These are phyloP conservation scores for Acacia acuminata DNA, from an alignment of 306 rosid species.

Conservation along the genomic window DNA sequence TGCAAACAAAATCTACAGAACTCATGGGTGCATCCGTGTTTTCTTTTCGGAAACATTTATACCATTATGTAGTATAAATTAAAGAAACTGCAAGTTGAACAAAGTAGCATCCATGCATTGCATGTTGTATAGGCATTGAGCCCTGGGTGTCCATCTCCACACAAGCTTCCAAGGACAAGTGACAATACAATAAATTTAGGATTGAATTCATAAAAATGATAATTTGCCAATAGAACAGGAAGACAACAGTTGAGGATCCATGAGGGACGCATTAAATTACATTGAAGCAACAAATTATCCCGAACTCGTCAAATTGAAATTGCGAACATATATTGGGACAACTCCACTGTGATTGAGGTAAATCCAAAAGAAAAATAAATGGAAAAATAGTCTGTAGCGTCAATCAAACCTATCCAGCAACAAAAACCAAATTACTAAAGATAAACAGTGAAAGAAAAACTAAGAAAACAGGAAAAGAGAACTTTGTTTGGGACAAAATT, in stretches of 20 bases:
- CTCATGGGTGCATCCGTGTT: background rate
- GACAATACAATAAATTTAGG: background rate
- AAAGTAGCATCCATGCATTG: background rate
- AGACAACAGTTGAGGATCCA: background rate
- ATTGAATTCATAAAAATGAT: background rate
- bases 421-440: background rate
- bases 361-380: background rate
- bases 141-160: background rate
- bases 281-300: background rate
- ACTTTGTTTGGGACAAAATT: background rate
- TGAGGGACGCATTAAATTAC: background rate
- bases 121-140: background rate
- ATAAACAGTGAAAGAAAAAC: background rate
- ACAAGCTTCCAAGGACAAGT: background rate
- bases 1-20: background rate
- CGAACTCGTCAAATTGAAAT: background rate
- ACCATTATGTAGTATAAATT: background rate
- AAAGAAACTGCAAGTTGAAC: background rate
- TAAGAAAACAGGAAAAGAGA: background rate
- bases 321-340: background rate
- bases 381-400: background rate
- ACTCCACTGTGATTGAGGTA: background rate
- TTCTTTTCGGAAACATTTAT: background rate
- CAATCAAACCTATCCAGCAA: conserved; percentile 3
- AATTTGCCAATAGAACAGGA: background rate